Percentiles rank a stretch among this genome's conserved stretches.
phyloP scores from a whole-genome alignment of 1,284 basidiomycete species.

The Boletus calvinii region DNA sequence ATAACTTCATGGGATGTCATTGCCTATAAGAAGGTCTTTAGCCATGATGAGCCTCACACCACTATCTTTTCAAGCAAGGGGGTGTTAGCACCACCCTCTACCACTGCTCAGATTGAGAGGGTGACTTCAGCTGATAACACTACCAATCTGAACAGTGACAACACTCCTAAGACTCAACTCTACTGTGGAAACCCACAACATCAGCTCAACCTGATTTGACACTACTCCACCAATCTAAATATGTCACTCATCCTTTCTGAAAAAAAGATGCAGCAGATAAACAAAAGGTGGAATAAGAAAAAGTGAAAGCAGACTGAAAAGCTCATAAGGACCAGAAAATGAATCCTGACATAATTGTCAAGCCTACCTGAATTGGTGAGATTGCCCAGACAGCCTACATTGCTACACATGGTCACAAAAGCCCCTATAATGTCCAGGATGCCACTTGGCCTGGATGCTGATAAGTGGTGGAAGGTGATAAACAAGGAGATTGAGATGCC shows the following conservation, averaged over 20 bases:
- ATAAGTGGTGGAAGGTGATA: neutral
- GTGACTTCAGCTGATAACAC: neutral
- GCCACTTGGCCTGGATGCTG: neutral
- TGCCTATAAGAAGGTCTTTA: neutral
- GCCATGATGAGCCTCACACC: neutral
- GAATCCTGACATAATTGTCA: too few species aligned
- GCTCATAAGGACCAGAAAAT: neutral
- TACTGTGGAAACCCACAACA: neutral
- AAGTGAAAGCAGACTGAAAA: neutral
- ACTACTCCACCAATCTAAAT: neutral
- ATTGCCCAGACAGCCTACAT: neutral
- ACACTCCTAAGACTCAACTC: too few species aligned
- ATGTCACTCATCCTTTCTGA: neutral
- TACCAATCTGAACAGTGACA: neutral
- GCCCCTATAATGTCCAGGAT: neutral
- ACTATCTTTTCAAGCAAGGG: neutral
- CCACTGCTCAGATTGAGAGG: neutral
- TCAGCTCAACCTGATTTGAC: slow-evolving; percentile 4
- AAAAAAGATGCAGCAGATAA: neutral
- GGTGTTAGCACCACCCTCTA: neutral
- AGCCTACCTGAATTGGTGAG: neutral
- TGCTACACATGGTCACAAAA: neutral
- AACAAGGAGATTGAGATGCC: neutral
- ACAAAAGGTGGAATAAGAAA: neutral
- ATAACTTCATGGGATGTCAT: neutral